A percentile compares a stretch with the other conserved stretches of the same genome.
These are phyloP conservation scores for Fusarium sp. DNA, from an alignment of 2,329 filamentous ascomycete species.

Conservation along the genomic window DNA sequence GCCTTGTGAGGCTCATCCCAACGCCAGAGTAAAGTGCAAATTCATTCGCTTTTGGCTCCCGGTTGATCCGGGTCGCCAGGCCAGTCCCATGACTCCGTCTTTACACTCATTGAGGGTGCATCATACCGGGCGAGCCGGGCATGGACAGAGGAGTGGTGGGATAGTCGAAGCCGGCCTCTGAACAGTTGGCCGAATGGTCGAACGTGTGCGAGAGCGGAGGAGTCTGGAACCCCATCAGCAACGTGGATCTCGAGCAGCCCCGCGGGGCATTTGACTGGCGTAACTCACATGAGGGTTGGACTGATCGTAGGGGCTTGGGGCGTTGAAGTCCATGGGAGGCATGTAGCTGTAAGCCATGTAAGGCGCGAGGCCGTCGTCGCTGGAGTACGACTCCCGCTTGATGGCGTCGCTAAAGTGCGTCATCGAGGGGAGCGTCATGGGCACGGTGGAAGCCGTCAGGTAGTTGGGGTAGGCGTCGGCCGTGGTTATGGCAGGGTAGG, in stretches of 20 bases:
- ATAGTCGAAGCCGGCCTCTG: slow-evolving; percentile 72
- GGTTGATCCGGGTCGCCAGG: slow-evolving; percentile 4
- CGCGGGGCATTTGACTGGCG: slow-evolving; percentile 54
- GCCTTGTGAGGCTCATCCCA: slow-evolving; percentile 35
- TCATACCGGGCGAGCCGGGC: slow-evolving; percentile 73
- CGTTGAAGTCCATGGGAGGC: slow-evolving; percentile 72
- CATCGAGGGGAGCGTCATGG: slow-evolving; percentile 73
- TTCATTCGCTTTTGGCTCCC: slow-evolving; percentile 21
- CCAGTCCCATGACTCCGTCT: background rate
- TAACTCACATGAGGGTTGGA: slow-evolving; percentile 81
- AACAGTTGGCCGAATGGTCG: slow-evolving; percentile 74
- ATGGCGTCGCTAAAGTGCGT: slow-evolving; percentile 72
- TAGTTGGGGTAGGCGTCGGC: slow-evolving; percentile 68
- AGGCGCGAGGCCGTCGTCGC: slow-evolving; percentile 71
- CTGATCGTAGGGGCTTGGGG: slow-evolving; percentile 72
- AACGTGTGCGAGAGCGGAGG: slow-evolving; percentile 81
- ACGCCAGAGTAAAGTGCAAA: slow-evolving; percentile 40
- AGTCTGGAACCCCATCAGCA: slow-evolving; percentile 72
- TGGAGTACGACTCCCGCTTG: slow-evolving; percentile 72
- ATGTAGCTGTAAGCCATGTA: slow-evolving; percentile 77
- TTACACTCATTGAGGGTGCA: slow-evolving; percentile 41
- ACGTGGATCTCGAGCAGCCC: slow-evolving; percentile 54
- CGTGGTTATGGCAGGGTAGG: slow-evolving; percentile 65
- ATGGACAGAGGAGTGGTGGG: slow-evolving; percentile 80
- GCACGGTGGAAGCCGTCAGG: slow-evolving; percentile 62